phyloP scores from a whole-genome alignment of 2,329 filamentous ascomycete species.

The Didymella lethalis region DNA sequence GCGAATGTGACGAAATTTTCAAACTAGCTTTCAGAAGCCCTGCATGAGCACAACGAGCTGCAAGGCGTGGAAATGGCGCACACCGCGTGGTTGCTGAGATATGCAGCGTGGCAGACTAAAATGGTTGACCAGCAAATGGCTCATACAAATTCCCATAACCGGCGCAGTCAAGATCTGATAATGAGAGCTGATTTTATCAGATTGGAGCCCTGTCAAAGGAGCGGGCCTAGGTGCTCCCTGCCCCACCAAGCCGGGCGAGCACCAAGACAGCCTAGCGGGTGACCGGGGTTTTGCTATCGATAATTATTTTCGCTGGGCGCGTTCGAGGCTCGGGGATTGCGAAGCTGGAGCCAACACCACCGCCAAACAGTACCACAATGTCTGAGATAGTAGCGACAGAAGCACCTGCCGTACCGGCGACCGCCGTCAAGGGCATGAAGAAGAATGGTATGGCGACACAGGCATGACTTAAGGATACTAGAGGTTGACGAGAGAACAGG shows the following conservation, averaged over 20 bases:
- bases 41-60: constrained; percentile 28
- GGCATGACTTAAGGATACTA: not conserved
- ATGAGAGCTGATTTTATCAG: constrained; percentile 4
- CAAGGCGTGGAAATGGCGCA: constrained; percentile 30
- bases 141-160: constrained; percentile 13
- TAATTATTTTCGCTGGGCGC: constrained; percentile 35
- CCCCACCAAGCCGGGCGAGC: constrained; percentile 21
- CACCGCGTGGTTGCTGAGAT: constrained; percentile 22
- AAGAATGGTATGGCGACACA: constrained; percentile 72
- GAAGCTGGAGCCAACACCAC: constrained; percentile 17
- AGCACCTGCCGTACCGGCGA: constrained; percentile 53
- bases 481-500: constrained; percentile 61
- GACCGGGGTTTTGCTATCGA: constrained; percentile 30
- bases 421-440: constrained; percentile 68
- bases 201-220: constrained; percentile 2
- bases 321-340: constrained; percentile 28
- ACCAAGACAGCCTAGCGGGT: constrained; percentile 6
- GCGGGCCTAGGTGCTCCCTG: constrained; percentile 4
- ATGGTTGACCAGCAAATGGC: constrained; percentile 30
- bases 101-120: constrained; percentile 24
- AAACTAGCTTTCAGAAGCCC: constrained; percentile 38
- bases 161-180: constrained; percentile 41
- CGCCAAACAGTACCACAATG: constrained; percentile 32
- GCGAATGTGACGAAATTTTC: constrained; percentile 35
- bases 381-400: constrained; percentile 46